Percentiles rank a stretch among this genome's conserved stretches.
Evolutionary conservation across 768 basidiomycete genomes (phyloP).

Genomic region (Hemileccinum impolitum): DNA sequence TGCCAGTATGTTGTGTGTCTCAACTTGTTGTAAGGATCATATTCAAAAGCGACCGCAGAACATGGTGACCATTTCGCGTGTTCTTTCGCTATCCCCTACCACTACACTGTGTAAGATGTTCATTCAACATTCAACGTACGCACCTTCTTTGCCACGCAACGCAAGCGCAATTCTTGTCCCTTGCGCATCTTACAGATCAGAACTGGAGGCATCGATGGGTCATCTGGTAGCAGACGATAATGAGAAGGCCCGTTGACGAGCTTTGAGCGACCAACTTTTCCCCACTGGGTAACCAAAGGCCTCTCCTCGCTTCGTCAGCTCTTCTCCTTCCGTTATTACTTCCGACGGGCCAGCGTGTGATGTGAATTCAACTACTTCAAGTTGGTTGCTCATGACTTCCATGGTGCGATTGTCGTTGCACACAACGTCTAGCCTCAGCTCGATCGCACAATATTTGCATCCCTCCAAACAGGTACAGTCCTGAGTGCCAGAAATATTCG

Average conservation of each 20-base stretch:
- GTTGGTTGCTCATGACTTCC: slow-evolving; percentile 82
- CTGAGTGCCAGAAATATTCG: slow-evolving; percentile 38
- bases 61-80: slow-evolving; percentile 99
- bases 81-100: slow-evolving; percentile 95
- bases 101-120: not conserved
- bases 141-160: slow-evolving; percentile 92
- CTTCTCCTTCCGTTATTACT: slow-evolving; percentile 50
- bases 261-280: slow-evolving; percentile 52
- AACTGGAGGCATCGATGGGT: slow-evolving; percentile 61
- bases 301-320: slow-evolving; percentile 68
- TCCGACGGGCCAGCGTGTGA: slow-evolving; percentile 38
- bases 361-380: slow-evolving; percentile 54
- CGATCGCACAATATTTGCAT: slow-evolving; percentile 85
- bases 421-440: slow-evolving; percentile 70
- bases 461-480: slow-evolving; percentile 87
- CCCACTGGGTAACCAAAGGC: slow-evolving; percentile 83
- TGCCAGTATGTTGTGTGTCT: slow-evolving; percentile 96
- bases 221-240: slow-evolving; percentile 41
- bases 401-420: slow-evolving; percentile 74
- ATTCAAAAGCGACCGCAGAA: slow-evolving; percentile 93
- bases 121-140: slow-evolving; percentile 10
- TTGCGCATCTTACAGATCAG: slow-evolving; percentile 90
- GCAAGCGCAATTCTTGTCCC: slow-evolving; percentile 84
- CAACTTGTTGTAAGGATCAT: slow-evolving; percentile 96
- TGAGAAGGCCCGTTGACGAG: slow-evolving; percentile 3